Evolutionary conservation across 1,284 basidiomycete genomes (phyloP).

Genomic region (Trichosporon sp.): DNA sequence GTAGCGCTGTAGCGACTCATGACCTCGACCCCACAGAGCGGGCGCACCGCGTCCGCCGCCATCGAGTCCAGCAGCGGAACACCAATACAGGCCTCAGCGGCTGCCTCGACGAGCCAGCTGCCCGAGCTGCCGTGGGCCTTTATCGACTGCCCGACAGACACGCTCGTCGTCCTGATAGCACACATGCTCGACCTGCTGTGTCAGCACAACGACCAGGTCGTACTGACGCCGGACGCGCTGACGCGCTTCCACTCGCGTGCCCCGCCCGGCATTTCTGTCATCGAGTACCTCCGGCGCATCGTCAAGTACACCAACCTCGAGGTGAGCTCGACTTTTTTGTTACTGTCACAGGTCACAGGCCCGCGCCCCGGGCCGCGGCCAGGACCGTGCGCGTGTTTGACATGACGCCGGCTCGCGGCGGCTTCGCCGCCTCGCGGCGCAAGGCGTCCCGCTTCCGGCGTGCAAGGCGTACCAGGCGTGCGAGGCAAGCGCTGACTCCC

Average conservation of each 20-base stretch:
- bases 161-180: slow-evolving; percentile 79
- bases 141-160: slow-evolving; percentile 67
- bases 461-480: neutral
- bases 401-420: neutral
- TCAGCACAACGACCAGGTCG: slow-evolving; percentile 84
- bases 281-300: slow-evolving; percentile 86
- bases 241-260: slow-evolving; percentile 91
- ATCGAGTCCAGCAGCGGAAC: neutral
- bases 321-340: slow-evolving; percentile 52
- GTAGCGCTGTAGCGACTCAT: neutral
- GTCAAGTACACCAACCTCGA: slow-evolving; percentile 89
- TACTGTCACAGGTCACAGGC: too few species aligned
- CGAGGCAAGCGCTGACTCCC: neutral
- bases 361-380: neutral
- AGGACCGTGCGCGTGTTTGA: neutral
- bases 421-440: too few species aligned
- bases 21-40: slow-evolving; percentile 1
- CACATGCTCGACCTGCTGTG: slow-evolving; percentile 91
- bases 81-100: neutral
- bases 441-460: too few species aligned
- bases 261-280: slow-evolving; percentile 72
- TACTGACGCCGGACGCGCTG: slow-evolving; percentile 53
- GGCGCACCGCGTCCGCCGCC: neutral
- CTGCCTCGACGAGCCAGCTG: neutral
- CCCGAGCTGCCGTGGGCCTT: slow-evolving; percentile 49